Conservation (phyloP, 345 rosid genomes). For the Turnera subulata region DNA sequence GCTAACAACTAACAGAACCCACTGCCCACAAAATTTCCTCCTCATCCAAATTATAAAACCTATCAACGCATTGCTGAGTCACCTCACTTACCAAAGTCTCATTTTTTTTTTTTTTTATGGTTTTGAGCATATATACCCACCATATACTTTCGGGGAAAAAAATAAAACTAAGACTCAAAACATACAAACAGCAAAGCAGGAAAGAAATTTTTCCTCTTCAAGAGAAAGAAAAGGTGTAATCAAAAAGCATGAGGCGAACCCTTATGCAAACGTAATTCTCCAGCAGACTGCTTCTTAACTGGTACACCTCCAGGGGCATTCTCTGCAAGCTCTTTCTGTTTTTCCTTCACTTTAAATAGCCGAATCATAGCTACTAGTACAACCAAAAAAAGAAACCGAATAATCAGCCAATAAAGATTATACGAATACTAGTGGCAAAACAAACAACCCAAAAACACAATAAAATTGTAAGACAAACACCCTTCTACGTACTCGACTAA, state of each 20-base stretch:
- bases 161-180: background rate
- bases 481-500: no score
- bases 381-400: background rate
- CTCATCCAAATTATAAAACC: background rate
- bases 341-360: constrained; percentile 32
- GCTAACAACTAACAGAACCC: background rate
- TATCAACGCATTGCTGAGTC: no score
- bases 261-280: constrained; percentile 34
- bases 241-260: constrained; percentile 13
- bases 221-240: background rate
- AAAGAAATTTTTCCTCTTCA: background rate
- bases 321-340: constrained; percentile 31
- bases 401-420: background rate
- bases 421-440: no score
- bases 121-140: no score
- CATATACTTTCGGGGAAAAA: no score
- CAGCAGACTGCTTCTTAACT: constrained; percentile 28
- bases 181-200: background rate
- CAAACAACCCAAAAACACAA: no score
- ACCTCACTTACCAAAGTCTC: no score
- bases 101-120: no score
- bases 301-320: constrained; percentile 31
- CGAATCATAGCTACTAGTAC: constrained; percentile 30
- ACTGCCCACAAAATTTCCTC: background rate
- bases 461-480: no score